Percentiles rank a stretch among this genome's conserved stretches.
Conservation (phyloP, 225 moss, liverwort and hornwort species). For the Physcomitrium patens region DNA sequence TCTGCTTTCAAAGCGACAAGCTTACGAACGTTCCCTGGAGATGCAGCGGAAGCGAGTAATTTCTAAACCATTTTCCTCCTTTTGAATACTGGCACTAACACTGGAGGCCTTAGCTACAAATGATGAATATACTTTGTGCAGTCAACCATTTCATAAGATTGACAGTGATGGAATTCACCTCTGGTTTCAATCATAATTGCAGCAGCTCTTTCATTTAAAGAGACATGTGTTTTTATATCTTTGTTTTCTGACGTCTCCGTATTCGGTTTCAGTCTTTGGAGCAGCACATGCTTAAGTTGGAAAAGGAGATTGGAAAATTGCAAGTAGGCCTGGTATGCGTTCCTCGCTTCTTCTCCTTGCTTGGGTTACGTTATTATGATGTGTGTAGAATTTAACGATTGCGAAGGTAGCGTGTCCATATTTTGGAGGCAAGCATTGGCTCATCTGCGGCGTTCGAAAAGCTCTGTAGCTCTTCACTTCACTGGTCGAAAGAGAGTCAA, state of each 20-base stretch:
- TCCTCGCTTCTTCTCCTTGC: constrained; percentile 25
- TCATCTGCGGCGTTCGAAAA: constrained; percentile 5
- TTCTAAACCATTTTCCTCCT: constrained; percentile 8
- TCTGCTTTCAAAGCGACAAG: constrained; percentile 92
- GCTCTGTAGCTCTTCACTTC: not conserved
- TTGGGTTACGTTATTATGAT: constrained; percentile 3
- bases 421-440: constrained; percentile 15
- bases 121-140: constrained; percentile 6
- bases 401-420: constrained; percentile 8
- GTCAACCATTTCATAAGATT: not conserved
- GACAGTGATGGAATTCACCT: not conserved
- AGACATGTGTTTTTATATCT: not conserved
- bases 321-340: constrained; percentile 65
- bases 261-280: constrained; percentile 71
- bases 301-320: constrained; percentile 71
- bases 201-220: not conserved
- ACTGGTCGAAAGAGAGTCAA: constrained; percentile 11
- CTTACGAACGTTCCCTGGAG: constrained; percentile 89
- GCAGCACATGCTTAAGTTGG: constrained; percentile 69
- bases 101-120: not conserved
- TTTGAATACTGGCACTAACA: not conserved
- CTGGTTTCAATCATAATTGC: not conserved
- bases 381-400: constrained; percentile 19
- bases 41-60: constrained; percentile 80
- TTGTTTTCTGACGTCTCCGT: constrained; percentile 18